These are phyloP conservation scores for Apiospora pterosperma DNA, from an alignment of 2,329 filamentous ascomycete genomes.

Conservation along the genomic window DNA sequence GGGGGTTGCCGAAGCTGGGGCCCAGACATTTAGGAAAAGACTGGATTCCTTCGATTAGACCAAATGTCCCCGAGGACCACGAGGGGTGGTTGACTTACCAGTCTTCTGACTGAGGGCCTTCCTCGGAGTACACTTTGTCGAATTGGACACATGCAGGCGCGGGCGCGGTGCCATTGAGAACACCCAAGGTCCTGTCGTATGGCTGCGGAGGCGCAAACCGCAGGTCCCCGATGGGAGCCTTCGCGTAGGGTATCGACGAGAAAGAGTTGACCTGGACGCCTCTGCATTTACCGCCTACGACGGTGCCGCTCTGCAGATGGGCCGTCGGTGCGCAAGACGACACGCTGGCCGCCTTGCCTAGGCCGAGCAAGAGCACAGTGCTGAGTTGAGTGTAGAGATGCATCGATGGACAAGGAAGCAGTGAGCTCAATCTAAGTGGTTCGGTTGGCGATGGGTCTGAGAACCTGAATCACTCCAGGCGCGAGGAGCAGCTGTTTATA, in stretches of 20 bases:
- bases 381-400: neutral
- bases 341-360: neutral
- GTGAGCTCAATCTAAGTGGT: neutral
- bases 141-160: conserved; percentile 17
- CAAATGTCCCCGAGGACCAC: neutral
- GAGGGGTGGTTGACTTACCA: conserved; percentile 10
- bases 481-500: neutral
- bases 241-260: conserved; percentile 18
- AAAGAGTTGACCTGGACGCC: conserved; percentile 14
- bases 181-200: conserved; percentile 4
- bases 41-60: too few relatives aligned
- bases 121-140: conserved; percentile 11
- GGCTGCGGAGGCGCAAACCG: conserved; percentile 16
- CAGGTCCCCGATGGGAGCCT: conserved; percentile 15
- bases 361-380: neutral
- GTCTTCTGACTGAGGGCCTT: conserved; percentile 12
- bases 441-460: neutral
- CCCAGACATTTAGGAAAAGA: conserved; percentile 18
- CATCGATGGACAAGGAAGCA: neutral
- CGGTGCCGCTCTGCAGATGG: conserved; percentile 9
- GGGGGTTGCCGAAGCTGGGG: conserved; percentile 13
- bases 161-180: conserved; percentile 13
- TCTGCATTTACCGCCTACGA: conserved; percentile 15
- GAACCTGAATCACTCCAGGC: neutral
- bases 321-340: neutral